Percentiles rank a stretch among this genome's conserved stretches.
Conservation (phyloP, 805 yeast genomes). For the Candida argentea region DNA sequence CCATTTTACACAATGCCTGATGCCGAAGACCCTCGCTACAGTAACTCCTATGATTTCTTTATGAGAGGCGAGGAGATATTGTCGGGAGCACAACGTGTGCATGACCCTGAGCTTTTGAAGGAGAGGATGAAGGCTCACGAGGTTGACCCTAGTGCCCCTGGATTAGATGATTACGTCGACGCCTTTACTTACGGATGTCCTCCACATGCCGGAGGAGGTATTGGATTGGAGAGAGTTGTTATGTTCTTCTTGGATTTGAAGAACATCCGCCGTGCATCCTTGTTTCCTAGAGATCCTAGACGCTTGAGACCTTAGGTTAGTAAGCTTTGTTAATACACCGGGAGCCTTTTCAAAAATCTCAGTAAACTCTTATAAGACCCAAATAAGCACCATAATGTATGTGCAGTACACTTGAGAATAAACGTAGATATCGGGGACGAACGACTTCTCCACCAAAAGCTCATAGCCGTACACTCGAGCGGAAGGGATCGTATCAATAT, state of each 20-base stretch:
- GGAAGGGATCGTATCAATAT: constrained; percentile 2
- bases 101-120: constrained; percentile 74
- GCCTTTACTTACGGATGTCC: constrained; percentile 93
- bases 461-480: neutral
- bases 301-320: constrained; percentile 68
- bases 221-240: constrained; percentile 96
- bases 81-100: constrained; percentile 99
- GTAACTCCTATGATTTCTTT: constrained; percentile 98
- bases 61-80: constrained; percentile 99
- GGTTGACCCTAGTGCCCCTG: constrained; percentile 70
- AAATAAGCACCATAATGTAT: too few species aligned
- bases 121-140: constrained; percentile 79
- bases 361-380: too few species aligned
- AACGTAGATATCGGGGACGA: too few species aligned
- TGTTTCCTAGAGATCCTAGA: constrained; percentile 98
- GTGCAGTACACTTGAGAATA: too few species aligned
- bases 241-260: constrained; percentile 97
- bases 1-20: constrained; percentile 99
- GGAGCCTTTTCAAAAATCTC: too few species aligned
- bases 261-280: constrained; percentile 95
- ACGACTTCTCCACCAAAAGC: constrained; percentile 1
- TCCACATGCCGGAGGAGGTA: constrained; percentile 99
- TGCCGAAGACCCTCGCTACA: constrained; percentile 80
- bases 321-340: neutral
- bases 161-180: constrained; percentile 82